Evolutionary conservation across 306 rosid species (phyloP), one percentile per base, ranked within the genome.

Genomic region (Pterocarpus macrocarpus): DNA sequence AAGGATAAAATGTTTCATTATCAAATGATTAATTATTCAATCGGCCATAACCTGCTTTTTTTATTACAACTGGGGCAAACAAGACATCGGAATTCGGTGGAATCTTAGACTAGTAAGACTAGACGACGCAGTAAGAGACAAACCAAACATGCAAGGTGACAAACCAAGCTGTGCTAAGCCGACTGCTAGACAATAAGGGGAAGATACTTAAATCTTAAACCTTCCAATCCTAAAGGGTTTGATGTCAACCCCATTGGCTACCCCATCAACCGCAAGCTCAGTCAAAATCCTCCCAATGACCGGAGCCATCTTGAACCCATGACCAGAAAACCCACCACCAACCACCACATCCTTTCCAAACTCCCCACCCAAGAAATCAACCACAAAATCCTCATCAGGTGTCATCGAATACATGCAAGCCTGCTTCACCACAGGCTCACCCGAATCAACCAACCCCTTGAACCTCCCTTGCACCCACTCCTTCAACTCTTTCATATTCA

Each of bases 291-390:
- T 75, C 33, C 97, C 99, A 57, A 95, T 75, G 8, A 75, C 90
- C 5, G 98, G 99, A 28, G 91, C 86, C 97, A 95, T 87, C 93
- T 95, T 95, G 80, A 95, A 93, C 30, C 99, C 99, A 11, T 95
- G 98, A 63, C 99, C 99, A 0, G 98, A 95, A 81, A 95, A 95
- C 64, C 99, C 99, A 0, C 87, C 96, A 5, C 99, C 99, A 1
- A 93, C 14, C 62, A 93, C 92, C 61, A 95, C 92, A 64, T 90
- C 92, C 58, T 88, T 87, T 63, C 75, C 91, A 7, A 93, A 90
- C 81, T 85, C 89, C 13, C 97, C 92, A 3, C 98, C 98, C 88
- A 96, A 62, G 52, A 89, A 96, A 80, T 93, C 99, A 28, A 96
- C 85, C 61, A 96, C 88, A 44, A 86, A 96, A 73, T 96, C 97